Base-by-base conservation (phyloP, 192 early-diverging fungal species). In the Coemansia sp. region DNA sequence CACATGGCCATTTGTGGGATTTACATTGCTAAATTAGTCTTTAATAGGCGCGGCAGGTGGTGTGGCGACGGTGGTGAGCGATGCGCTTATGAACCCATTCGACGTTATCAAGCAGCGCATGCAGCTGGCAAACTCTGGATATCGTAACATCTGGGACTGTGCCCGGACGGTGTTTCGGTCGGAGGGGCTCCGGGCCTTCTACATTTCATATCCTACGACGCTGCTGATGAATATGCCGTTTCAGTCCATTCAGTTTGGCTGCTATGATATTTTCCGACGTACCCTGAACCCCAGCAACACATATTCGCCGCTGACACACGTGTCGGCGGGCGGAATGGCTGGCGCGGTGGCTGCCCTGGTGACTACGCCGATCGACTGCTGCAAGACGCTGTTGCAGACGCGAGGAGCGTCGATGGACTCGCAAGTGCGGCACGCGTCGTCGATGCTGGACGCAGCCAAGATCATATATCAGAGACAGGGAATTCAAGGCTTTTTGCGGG, bases 101-200 rank as follows among this genome's bases (percentile, higher is more conserved):
- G 96, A 98, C 71, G 94, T 97, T 14, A 81, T 95, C 69, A 97
- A 97, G 66, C 95, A 97, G 71, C 83, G 95, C 28, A 93, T 96
- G 92, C 95, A 97, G 72, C 74, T 94, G 15, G 83, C 84, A 6
- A 86, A 85, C 32, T 83, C 91, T 0, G 71, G 70, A 4, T 87
- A 93, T 59, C 78, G 81, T n/a, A 84, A 64, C 32, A 85, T 93
- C 15, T 3, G 82, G 6, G 83, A 90, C 16, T 93, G 90, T 52
- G 88, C 87, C 2, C 56, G 68, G 21, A 69, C 80, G 6, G 83
- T 97, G 11, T 71, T 91, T 40, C 66, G 76, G 16, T 72, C 60
- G 4, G 95, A 97, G 65, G 95, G 95, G 0, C 15, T 91, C 6
- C 62, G 79, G 10, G 92, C 95, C 1, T 94, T 97, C 56, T 97